Evolutionary conservation across 495 filamentous ascomycete species (phyloP), one percentile per base, ranked within the genome.

Genomic region (Daldinia caldariorum): DNA sequence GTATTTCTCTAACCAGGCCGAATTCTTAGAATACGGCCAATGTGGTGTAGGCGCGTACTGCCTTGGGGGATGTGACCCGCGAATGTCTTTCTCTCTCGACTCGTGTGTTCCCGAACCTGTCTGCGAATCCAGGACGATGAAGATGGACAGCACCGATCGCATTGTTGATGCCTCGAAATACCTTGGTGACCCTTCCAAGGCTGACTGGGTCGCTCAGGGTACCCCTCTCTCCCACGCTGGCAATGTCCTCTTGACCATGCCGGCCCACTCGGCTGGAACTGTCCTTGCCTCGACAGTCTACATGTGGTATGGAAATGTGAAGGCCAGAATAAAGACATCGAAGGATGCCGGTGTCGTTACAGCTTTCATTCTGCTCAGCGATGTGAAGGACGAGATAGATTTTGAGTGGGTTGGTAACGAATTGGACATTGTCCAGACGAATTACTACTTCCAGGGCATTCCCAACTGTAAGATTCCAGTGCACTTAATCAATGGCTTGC

Each of bases 311-410:
- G 95, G 95, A 74, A 97, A 90, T 79, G 88, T 98, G 69, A 91
- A 89, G 73, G 93, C 92, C 16, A 90, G 83, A 29, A 82, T 99
- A 79, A 97, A 94, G 86, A 94, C 92, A 6, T 91, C 90, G 63
- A 88, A 91, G 72, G 94, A 93, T 47, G 77, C 81, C 32, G 95
- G 95, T 83, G 95, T 98, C 35, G 93, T 99, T 5, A 93, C 94
- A 20, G 95, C 94, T 13, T 99, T 99, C 78, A 98, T 99, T 77
- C 82, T 98, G 70, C 86, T 97, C 72, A 91, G 89, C 35, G 95
- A 98, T 77, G 91, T 95, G 73, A 97, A 97, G 83, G 95, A 99
- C 75, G 95, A 99, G 79, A 97, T 99, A 75, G 95, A 99, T 79
- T 97, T 91, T 76, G 95, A 99, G 81, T 99, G 89, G 76, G 88